phyloP scores from a whole-genome alignment of 148 eudicot species.

The Persicaria tinctoria region DNA sequence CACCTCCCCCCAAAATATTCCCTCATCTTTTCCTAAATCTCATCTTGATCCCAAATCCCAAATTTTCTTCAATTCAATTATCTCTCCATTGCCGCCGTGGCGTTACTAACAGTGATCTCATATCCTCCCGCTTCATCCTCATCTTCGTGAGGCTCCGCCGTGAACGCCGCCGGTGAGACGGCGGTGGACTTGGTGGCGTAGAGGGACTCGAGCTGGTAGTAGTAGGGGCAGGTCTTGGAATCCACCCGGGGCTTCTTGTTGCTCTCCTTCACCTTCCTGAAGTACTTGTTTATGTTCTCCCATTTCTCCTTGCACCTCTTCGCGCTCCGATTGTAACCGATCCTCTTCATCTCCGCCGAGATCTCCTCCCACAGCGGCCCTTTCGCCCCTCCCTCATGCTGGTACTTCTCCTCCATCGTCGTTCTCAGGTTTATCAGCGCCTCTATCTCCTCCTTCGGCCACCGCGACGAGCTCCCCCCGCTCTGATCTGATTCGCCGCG shows the following conservation, averaged over 20 bases:
- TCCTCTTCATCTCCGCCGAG: conserved; percentile 41
- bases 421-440: conserved; percentile 59
- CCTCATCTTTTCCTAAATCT: background rate
- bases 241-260: conserved; percentile 74
- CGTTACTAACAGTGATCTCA: background rate
- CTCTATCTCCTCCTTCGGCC: conserved; percentile 77
- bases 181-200: conserved; percentile 35
- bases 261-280: conserved; percentile 85
- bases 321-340: conserved; percentile 63
- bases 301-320: conserved; percentile 89
- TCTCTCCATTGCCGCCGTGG: background rate
- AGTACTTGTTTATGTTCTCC: conserved; percentile 95
- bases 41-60: background rate
- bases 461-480: conserved; percentile 44
- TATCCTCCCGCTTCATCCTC: background rate
- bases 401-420: conserved; percentile 57
- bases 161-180: background rate
- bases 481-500: conserved; percentile 16
- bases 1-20: conserved; percentile 8
- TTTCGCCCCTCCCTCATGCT: conserved; percentile 51
- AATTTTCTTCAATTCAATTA: background rate
- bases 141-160: background rate
- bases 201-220: conserved; percentile 63
- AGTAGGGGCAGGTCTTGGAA: conserved; percentile 79
- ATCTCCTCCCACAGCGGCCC: conserved; percentile 95